phyloP scores from a whole-genome alignment of 2,329 filamentous ascomycete genomes.

The Dactylellina cionopaga region DNA sequence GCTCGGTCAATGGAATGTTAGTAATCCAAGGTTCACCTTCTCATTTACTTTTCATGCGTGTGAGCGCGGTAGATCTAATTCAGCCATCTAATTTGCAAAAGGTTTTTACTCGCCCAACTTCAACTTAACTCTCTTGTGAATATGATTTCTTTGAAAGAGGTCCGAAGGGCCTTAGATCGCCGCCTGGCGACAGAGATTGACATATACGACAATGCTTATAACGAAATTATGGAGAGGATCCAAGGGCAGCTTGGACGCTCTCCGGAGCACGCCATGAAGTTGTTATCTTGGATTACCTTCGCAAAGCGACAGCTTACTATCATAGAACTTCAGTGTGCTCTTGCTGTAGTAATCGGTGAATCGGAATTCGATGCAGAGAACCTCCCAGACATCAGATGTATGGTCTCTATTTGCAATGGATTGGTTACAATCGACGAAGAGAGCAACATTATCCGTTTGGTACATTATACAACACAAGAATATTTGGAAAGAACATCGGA shows the following conservation, averaged over 20 bases:
- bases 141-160: neutral
- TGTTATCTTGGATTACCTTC: conserved; percentile 14
- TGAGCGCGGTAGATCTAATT: neutral
- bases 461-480: conserved; percentile 58
- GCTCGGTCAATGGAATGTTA: conserved; percentile 6
- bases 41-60: neutral
- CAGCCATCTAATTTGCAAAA: conserved; percentile 38
- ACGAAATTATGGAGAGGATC: conserved; percentile 10
- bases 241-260: neutral
- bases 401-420: conserved; percentile 55
- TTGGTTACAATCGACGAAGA: conserved; percentile 57
- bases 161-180: neutral
- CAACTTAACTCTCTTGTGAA: conserved; percentile 56
- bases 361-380: neutral
- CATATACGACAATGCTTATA: neutral
- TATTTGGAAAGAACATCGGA: conserved; percentile 53
- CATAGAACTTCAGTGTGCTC: conserved; percentile 3
- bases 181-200: neutral
- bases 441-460: conserved; percentile 56
- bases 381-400: neutral
- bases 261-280: neutral
- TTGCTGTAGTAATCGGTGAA: conserved; percentile 1
- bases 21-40: neutral
- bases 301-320: neutral
- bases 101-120: conserved; percentile 62